Evolutionary conservation across 306 rosid genomes (phyloP), one percentile per base, ranked within the genome.

Genomic region (Acmispon strigosus): DNA sequence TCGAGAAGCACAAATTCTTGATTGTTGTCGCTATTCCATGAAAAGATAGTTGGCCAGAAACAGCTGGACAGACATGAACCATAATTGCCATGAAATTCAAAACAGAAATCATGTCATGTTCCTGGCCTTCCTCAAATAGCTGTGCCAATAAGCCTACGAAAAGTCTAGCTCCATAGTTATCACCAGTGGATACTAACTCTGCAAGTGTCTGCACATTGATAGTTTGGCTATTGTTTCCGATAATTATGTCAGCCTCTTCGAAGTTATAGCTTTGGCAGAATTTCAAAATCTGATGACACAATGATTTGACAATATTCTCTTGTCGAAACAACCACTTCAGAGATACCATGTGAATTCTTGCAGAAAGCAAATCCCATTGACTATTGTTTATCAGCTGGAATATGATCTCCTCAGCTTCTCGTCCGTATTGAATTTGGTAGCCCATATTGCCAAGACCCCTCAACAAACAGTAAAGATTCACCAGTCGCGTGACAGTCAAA

Each of bases 291-390:
- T 94, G 97, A 77, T 61, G 61, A 69, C 85, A 76, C 74, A 89
- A 70, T 34, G 86, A 77, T 36, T 82, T 66, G 36, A 75, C 75
- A 59, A 90, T 76, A 63, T 53, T 84, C 76, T 90, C 95, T 83
- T 94, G 97, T 79, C 88, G 96, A 76, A 94, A 94, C 85, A 94
- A 73, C 98, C 98, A 90, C 72, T 86, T 86, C 78, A 94, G 77
- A 12, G 98, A 82, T 61, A 85, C 74, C 12, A 76, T 67, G 81
- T 90, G 96, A 83, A 89, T 80, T 80, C 87, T 80, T 66, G 92
- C 79, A 52, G 88, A 82, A 80, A 84, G 85, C 74, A 90, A 78
- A 78, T 89, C 85, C 96, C 98, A 94, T 79, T 78, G 87, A 53
- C 62, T 73, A 57, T 76, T 84, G 69, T 74, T 78, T 77, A 86